Conservation (phyloP, 768 basidiomycete species). For the Calocybe gangraenosa region DNA sequence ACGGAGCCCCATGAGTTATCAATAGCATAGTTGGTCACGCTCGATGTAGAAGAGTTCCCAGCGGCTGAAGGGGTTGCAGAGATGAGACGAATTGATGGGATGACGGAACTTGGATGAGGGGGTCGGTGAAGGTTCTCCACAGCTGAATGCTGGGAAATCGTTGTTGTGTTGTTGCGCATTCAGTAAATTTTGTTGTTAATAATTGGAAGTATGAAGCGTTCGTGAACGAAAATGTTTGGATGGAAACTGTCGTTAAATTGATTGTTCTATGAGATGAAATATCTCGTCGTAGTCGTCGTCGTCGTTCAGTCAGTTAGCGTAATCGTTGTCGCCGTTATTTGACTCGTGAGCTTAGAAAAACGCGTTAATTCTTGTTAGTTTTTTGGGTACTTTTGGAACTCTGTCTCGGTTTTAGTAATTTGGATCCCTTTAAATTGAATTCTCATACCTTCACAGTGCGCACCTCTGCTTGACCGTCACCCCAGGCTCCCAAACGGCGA, state of each 20-base stretch:
- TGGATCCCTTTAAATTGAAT: neutral
- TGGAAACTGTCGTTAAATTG: conserved; percentile 9
- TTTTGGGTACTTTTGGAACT: conserved; percentile 14
- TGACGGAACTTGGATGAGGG: conserved; percentile 24
- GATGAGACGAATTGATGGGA: conserved; percentile 68
- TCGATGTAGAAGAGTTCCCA: conserved; percentile 34
- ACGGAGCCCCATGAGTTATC: conserved; percentile 32
- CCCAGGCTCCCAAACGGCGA: conserved; percentile 15
- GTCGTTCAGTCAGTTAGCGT: conserved; percentile 11
- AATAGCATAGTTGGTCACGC: conserved; percentile 28
- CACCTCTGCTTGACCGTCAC: conserved; percentile 17
- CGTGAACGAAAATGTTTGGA: conserved; percentile 11
- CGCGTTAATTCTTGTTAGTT: conserved; percentile 23
- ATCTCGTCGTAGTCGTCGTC: conserved; percentile 7
- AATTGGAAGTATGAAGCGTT: conserved; percentile 6
- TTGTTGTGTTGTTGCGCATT: conserved; percentile 14
- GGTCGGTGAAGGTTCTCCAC: conserved; percentile 19
- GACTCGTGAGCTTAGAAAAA: conserved; percentile 20
- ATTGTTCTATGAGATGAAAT: neutral
- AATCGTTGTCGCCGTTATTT: conserved; percentile 14
- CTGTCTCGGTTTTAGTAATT: conserved; percentile 7
- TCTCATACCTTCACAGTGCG: conserved; percentile 13
- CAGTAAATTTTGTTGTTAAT: conserved; percentile 5
- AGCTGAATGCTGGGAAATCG: conserved; percentile 21
- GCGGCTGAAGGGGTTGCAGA: conserved; percentile 60